These are phyloP conservation scores for Panaeolus papilionaceus DNA, from an alignment of 768 basidiomycete genomes.

Conservation along the genomic window DNA sequence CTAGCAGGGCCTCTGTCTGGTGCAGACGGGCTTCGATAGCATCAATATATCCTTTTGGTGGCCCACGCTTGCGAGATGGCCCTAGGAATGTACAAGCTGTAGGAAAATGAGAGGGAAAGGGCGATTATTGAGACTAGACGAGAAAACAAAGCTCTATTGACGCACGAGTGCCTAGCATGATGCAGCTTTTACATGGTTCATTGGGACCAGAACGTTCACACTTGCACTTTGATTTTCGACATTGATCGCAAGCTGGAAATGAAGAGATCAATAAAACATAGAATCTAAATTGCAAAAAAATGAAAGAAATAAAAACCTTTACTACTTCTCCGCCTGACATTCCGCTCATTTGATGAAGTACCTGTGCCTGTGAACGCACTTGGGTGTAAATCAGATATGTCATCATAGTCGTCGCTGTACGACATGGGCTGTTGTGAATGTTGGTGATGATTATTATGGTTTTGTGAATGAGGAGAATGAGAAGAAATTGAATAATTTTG, in stretches of 20 bases:
- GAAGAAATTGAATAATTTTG: slow-evolving; percentile 18
- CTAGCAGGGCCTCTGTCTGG: slow-evolving; percentile 89
- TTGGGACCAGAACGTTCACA: slow-evolving; percentile 71
- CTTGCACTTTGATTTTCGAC: slow-evolving; percentile 90
- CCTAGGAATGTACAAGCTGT: slow-evolving; percentile 81
- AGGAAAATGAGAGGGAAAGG: slow-evolving; percentile 17
- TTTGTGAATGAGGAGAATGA: slow-evolving; percentile 23
- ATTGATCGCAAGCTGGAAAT: slow-evolving; percentile 80
- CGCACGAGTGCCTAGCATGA: slow-evolving; percentile 72
- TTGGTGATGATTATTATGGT: slow-evolving; percentile 20
- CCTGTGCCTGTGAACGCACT: slow-evolving; percentile 38
- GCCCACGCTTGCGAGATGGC: slow-evolving; percentile 83
- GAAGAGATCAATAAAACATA: slow-evolving; percentile 15
- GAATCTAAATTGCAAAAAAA: slow-evolving; percentile 15
- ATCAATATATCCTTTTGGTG: slow-evolving; percentile 95
- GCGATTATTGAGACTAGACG: slow-evolving; percentile 10
- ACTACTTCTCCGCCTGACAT: slow-evolving; percentile 74
- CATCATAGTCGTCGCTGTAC: slow-evolving; percentile 70
- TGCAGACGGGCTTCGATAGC: slow-evolving; percentile 92
- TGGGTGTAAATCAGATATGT: slow-evolving; percentile 59
- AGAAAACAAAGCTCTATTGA: neutral
- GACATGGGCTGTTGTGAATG: slow-evolving; percentile 35
- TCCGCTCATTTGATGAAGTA: slow-evolving; percentile 45
- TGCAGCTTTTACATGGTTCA: slow-evolving; percentile 79
- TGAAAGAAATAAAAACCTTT: slow-evolving; percentile 56